Base-by-base conservation (phyloP, 2,329 filamentous ascomycete genomes). In the Paecilomyces variotii region DNA sequence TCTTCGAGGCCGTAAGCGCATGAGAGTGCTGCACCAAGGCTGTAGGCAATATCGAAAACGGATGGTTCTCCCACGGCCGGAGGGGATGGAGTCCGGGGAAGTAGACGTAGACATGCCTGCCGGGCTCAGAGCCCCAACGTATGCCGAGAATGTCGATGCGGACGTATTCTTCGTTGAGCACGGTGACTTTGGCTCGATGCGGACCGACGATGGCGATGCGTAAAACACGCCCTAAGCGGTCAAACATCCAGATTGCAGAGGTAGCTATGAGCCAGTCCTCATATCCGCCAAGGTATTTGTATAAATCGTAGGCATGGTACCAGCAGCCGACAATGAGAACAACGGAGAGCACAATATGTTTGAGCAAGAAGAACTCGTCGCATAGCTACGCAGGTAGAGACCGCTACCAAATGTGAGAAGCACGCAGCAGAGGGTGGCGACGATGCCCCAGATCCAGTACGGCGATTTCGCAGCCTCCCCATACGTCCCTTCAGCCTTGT, bases 11-110 rank as follows among this genome's bases (percentile, higher is more conserved):
- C 5, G 5, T 89, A 89, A 0, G 85, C 82, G 0, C 87, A 86
- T 0, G 82, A 82, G 1, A 89, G 72, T 30, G 89, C 79, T 85
- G 7, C 85, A 75, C 0, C 85, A 84, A 0, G 86, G 89, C 67
- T 90, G 88, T 0, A 87, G 87, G 65, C 90, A 87, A 0, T 84
- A 85, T 70, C 90, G 87, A 85, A 34, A 34, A 34, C 86, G 89
- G 64, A 90, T 80, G 64, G 80, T 86, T 32, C 32, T 34, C 32
- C 32, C 32, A 34, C 4, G 32, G 32, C 32, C 32, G 32, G 4
- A 34, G 9, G 4, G 32, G 32, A 34, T 5, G 4, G 32, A 84
- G 76, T 60, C 86, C 81, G 0, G 84, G 78, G 65, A 90, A 90
- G 69, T 82, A 87, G 14, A 90, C 76, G 65, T 84, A 90, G 70